phyloP scores from a whole-genome alignment of 192 early-diverging fungal species.

The Linnemannia elongata region DNA sequence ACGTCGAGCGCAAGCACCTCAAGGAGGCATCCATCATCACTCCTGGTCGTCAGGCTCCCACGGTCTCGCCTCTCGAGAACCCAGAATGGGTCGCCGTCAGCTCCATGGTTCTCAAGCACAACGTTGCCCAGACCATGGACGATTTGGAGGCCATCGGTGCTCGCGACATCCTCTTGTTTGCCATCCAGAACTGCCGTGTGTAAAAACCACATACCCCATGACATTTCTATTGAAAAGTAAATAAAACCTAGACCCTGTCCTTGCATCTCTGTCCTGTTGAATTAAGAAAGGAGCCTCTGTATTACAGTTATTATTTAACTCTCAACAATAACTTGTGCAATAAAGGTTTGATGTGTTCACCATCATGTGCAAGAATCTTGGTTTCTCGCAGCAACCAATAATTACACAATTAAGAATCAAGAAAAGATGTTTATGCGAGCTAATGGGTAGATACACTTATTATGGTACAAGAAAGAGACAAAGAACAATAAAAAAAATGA shows the following conservation, averaged over 20 bases:
- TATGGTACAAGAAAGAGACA: neutral
- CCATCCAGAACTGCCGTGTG: slow-evolving; percentile 84
- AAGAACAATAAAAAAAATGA: neutral
- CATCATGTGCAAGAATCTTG: too few relatives aligned
- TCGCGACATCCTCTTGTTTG: slow-evolving; percentile 89
- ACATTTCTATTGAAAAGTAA: neutral
- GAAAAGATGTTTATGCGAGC: neutral
- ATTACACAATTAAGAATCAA: neutral
- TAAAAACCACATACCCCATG: slow-evolving; percentile 46
- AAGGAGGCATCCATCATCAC: slow-evolving; percentile 80
- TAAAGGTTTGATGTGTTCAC: too few relatives aligned
- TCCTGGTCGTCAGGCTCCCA: slow-evolving; percentile 94
- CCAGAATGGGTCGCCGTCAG: slow-evolving; percentile 91
- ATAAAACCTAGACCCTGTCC: slow-evolving; percentile 7
- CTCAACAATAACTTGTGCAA: neutral
- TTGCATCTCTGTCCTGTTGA: too few relatives aligned
- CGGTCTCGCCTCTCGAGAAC: slow-evolving; percentile 88
- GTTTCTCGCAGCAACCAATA: too few relatives aligned
- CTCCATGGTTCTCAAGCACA: slow-evolving; percentile 88
- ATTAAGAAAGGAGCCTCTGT: too few relatives aligned
- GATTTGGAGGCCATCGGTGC: slow-evolving; percentile 87
- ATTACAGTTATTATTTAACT: neutral
- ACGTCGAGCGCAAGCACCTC: slow-evolving; percentile 78
- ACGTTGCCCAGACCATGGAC: slow-evolving; percentile 92
- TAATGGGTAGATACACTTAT: neutral